A percentile compares a stretch with the other conserved stretches of the same genome.
These are phyloP conservation scores for Neonectria faginata DNA, from an alignment of 2,329 filamentous ascomycete genomes.

Conservation along the genomic window DNA sequence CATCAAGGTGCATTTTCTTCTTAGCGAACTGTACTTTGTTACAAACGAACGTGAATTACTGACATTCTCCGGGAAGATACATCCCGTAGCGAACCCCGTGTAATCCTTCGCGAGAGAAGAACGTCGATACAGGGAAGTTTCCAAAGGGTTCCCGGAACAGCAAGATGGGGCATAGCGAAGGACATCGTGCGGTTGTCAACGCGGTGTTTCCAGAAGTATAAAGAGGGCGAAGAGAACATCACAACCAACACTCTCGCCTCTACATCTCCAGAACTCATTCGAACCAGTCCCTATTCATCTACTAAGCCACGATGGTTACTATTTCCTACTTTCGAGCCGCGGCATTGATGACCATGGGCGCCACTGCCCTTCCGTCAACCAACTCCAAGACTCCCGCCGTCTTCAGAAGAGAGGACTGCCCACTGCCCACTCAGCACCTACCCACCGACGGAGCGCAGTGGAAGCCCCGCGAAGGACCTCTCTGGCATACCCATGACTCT, in stretches of 20 bases:
- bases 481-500: conserved; percentile 1
- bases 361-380: conserved; percentile 11
- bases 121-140: neutral
- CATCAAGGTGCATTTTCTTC: neutral
- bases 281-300: neutral
- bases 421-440: too few relatives aligned
- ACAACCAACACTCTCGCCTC: neutral
- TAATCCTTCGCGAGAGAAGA: neutral
- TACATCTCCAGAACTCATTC: neutral
- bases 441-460: too few relatives aligned
- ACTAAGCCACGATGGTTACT: conserved; percentile 2
- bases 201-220: neutral
- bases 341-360: conserved; percentile 3
- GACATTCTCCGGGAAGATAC: neutral
- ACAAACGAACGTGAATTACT: neutral
- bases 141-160: neutral
- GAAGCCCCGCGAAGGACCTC: too few relatives aligned
- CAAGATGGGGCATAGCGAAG: neutral
- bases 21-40: neutral
- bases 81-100: neutral
- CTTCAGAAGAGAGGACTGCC: conserved; percentile 10
- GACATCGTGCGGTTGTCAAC: neutral
- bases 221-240: neutral
- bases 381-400: neutral
- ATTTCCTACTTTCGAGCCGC: neutral